Evolutionary conservation across 257 asterid species (phyloP), one percentile per base, ranked within the genome.

Genomic region (Primulina eburnea): DNA sequence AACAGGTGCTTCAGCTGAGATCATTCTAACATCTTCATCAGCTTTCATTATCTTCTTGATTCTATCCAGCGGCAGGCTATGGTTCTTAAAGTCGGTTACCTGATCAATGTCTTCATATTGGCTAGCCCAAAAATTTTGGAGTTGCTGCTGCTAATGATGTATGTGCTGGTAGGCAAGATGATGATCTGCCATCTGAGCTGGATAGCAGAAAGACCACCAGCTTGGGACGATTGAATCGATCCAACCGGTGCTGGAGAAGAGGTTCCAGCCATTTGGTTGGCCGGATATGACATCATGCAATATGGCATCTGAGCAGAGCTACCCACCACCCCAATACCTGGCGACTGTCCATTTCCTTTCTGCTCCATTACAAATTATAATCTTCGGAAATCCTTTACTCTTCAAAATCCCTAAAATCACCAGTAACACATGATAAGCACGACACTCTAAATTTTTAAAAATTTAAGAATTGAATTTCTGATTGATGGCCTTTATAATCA

Each of bases 41-140:
- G 97, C 96, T 81, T 93, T 93, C 98, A 90, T 93, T 62, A 93
- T 93, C 76, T 93, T 93, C 87, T 93, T 90, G 79, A 93, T 93
- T 78, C 98, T 86, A 2, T 97, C 98, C 64, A 93, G 72, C 21
- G 98, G 97, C 77, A 93, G 83, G 84, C 97, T 90, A 55, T 93
- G 98, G 78, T 93, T 93, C 84, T 93, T 93, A 67, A 93, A 93
- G 78, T 93, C 97, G 4, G 88, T 79, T 12, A 75, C 95, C 75
- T 86, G 93, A 66, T 87, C 90, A 11, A 90, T 90, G 71, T 90
- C 98, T 69, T 88, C 90, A 18, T 79, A 83, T 40, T 93, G 97
- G 63, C 65, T 86, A 32, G 90, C 80, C 98, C 97, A 93, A 74
- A 93, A 93, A 61, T 64, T 56, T 72, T 89, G 95, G 78, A 92